Base-by-base conservation (phyloP, 1,284 basidiomycete genomes). In the Cutaneotrichosporon sp. region DNA sequence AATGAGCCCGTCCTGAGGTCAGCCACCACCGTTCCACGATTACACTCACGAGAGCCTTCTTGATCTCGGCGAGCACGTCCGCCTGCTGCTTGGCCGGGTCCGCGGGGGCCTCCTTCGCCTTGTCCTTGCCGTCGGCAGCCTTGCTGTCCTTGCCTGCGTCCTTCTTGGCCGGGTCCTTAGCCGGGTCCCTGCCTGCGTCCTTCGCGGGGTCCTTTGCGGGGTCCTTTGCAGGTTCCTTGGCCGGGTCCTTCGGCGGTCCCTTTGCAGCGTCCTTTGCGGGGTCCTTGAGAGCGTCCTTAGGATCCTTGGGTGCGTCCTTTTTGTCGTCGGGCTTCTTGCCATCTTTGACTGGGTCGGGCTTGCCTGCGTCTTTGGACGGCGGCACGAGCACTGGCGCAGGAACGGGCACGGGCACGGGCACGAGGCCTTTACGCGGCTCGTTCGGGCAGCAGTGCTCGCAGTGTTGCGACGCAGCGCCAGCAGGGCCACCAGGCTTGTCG, bases 71-170 rank as follows among this genome's bases (percentile, higher is more conserved):
- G 15, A 75, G 55, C 10, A 67, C 67, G 21, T 67, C 68, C 9
- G 63, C 50, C 22, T 70, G 66, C 43, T 66, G 62, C 41, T 59
- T 56, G 46, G 72, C 70, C 13, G 69, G 51, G 10, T 72, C 68
- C 2, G 65, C 64, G 12, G n/a, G n/a, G n/a, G 68, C n/a, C 55
- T 67, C 22, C 38, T 38, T 14, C 38, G 42, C 39, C 46, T 49
- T 52, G 46, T 30, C 45, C 40, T 43, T 47, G 8, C 42, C 49
- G n/a, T 17, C 35, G 36, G 36, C 39, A 22, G 48, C 45, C 48
- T 60, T 61, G 48, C 46, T 40, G 35, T n/a, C 22, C 46, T 47
- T 47, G 34, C 33, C 33, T 12, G 17, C 20, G 30, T 20, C 34
- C 4, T 26, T 17, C 9, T 12, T 26, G 35, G 8, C 45, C 13